A percentile compares a stretch with the other conserved stretches of the same genome.
phyloP scores from a whole-genome alignment of 1,139 yeast species.

The Debaryomyces fabryi region DNA sequence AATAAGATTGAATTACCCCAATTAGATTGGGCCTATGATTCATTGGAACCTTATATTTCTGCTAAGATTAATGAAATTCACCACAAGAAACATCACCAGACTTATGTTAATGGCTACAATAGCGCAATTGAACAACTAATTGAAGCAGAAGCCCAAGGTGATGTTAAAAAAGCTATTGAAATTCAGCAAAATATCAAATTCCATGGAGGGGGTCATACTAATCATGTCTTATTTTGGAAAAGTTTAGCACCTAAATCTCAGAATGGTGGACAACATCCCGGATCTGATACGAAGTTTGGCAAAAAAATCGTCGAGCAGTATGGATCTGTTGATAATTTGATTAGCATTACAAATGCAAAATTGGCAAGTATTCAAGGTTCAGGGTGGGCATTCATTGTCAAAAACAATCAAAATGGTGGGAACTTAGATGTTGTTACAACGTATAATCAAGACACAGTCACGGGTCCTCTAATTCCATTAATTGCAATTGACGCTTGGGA shows the following conservation, averaged over 20 bases:
- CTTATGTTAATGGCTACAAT: slow-evolving; percentile 46
- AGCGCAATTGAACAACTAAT: slow-evolving; percentile 40
- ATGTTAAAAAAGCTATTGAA: slow-evolving; percentile 39
- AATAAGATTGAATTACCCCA: slow-evolving; percentile 36
- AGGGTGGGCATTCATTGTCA: slow-evolving; percentile 53
- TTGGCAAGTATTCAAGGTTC: slow-evolving; percentile 52
- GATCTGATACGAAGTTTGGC: slow-evolving; percentile 33
- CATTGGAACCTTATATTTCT: slow-evolving; percentile 47
- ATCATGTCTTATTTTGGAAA: slow-evolving; percentile 49
- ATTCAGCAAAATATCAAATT: slow-evolving; percentile 44
- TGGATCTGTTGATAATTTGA: slow-evolving; percentile 45
- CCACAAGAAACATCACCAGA: slow-evolving; percentile 46
- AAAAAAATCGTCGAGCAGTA: slow-evolving; percentile 40
- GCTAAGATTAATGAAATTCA: slow-evolving; percentile 46
- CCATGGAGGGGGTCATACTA: slow-evolving; percentile 50
- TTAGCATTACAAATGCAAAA: slow-evolving; percentile 39
- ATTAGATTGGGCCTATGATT: slow-evolving; percentile 45
- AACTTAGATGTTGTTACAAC: slow-evolving; percentile 46
- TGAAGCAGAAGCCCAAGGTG: slow-evolving; percentile 39
- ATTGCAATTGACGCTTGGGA: slow-evolving; percentile 56
- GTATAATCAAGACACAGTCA: slow-evolving; percentile 48
- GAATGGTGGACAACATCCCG: slow-evolving; percentile 46
- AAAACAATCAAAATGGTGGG: slow-evolving; percentile 44
- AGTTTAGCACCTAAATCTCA: slow-evolving; percentile 43
- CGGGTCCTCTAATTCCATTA: slow-evolving; percentile 44